Conservation (phyloP, 2,329 filamentous ascomycete genomes). For the Coniochaeta prunicola region DNA sequence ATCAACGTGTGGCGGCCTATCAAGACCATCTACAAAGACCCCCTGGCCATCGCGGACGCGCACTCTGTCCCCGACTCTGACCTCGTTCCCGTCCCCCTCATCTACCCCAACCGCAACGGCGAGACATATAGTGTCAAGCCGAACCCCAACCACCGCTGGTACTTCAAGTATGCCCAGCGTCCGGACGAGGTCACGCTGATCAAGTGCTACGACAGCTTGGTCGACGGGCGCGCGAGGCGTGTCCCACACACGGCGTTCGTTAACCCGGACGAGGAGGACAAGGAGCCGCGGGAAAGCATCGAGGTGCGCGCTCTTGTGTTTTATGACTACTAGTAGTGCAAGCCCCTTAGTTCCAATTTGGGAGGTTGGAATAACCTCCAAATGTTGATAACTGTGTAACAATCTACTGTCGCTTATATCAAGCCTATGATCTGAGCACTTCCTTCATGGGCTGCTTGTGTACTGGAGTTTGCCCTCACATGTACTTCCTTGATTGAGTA, state of each 20-base stretch:
- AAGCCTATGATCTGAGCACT: background rate
- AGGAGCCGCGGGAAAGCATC: slow-evolving; percentile 42
- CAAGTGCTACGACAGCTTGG: slow-evolving; percentile 50
- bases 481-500: background rate
- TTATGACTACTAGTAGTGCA: slow-evolving; percentile 16
- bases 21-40: slow-evolving; percentile 42
- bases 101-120: slow-evolving; percentile 42
- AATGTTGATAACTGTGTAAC: background rate
- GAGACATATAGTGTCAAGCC: slow-evolving; percentile 33
- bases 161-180: slow-evolving; percentile 41
- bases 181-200: slow-evolving; percentile 50
- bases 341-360: background rate
- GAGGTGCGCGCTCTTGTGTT: slow-evolving; percentile 48
- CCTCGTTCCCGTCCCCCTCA: slow-evolving; percentile 38
- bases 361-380: background rate
- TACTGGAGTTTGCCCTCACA: too few relatives aligned
- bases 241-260: slow-evolving; percentile 48
- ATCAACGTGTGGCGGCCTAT: slow-evolving; percentile 49
- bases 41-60: slow-evolving; percentile 45
- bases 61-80: slow-evolving; percentile 40
- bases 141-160: slow-evolving; percentile 29
- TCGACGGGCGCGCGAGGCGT: slow-evolving; percentile 28
- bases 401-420: background rate
- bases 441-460: background rate
- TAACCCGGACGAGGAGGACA: slow-evolving; percentile 32